phyloP scores from a whole-genome alignment of 306 rosid genomes.

The Vigna trinervia region DNA sequence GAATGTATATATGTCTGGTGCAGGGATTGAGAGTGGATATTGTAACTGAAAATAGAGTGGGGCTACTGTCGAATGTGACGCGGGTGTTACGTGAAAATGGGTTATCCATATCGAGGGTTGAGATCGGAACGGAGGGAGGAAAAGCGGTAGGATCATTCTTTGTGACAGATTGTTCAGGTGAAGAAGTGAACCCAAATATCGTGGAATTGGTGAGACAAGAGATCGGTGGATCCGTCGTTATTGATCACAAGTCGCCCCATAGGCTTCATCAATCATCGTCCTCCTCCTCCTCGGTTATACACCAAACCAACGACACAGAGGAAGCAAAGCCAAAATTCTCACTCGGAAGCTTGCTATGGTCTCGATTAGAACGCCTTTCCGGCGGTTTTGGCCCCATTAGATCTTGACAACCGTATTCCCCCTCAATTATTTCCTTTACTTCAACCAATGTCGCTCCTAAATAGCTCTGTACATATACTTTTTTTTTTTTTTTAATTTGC shows the following conservation, averaged over 20 bases:
- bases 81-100: constrained; percentile 77
- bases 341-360: constrained; percentile 75
- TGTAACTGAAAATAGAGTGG: constrained; percentile 61
- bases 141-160: constrained; percentile 75
- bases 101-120: constrained; percentile 65
- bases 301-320: background rate
- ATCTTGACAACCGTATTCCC: constrained; percentile 39
- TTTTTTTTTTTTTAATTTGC: background rate
- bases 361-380: constrained; percentile 76
- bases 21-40: constrained; percentile 78
- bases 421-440: background rate
- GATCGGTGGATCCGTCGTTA: constrained; percentile 66
- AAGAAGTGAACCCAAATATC: constrained; percentile 55
- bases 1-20: background rate
- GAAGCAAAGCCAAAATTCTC: constrained; percentile 57
- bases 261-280: constrained; percentile 45
- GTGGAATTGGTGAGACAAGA: constrained; percentile 61
- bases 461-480: constrained; percentile 7
- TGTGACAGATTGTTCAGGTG: constrained; percentile 66
- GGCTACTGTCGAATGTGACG: constrained; percentile 69
- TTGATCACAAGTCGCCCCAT: constrained; percentile 55
- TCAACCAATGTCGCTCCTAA: background rate
- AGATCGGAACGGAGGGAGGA: constrained; percentile 59
- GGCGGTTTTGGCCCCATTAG: constrained; percentile 57
- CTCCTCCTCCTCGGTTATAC: constrained; percentile 6